Conservation (phyloP, 805 yeast species). For the Myxozyma mucilagina region DNA sequence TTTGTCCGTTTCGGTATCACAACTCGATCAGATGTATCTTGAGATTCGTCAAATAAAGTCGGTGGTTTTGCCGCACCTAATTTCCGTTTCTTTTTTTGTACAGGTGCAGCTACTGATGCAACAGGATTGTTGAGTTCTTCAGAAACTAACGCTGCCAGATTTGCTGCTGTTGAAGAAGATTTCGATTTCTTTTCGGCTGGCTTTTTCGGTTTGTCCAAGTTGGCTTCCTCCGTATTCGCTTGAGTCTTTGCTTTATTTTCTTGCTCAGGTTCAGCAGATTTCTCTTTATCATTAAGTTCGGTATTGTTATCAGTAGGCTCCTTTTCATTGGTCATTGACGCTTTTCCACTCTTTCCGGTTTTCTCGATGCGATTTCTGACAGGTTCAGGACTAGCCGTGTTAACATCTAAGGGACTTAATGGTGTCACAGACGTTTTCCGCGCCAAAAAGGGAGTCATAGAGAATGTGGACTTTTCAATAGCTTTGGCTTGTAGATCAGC, state of each 20-base stretch:
- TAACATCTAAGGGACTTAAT: slow-evolving; percentile 17
- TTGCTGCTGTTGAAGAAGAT: slow-evolving; percentile 6
- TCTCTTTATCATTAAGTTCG: background rate
- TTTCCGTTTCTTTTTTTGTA: slow-evolving; percentile 24
- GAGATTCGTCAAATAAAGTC: slow-evolving; percentile 18
- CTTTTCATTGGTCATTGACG: background rate
- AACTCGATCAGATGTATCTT: slow-evolving; percentile 1
- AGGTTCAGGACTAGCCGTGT: background rate
- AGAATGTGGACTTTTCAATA: slow-evolving; percentile 24
- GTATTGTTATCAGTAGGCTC: background rate
- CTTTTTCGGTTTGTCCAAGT: background rate
- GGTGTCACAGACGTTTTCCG: slow-evolving; percentile 10
- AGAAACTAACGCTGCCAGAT: slow-evolving; percentile 19
- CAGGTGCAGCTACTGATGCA: background rate
- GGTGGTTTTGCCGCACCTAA: slow-evolving; percentile 11
- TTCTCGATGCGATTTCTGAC: background rate
- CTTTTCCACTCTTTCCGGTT: background rate
- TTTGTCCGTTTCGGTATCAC: background rate
- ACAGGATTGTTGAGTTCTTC: slow-evolving; percentile 13
- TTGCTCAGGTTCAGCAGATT: background rate
- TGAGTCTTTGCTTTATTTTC: background rate
- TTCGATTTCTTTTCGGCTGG: background rate
- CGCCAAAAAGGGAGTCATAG: slow-evolving; percentile 28
- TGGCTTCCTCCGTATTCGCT: too few species aligned
- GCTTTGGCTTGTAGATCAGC: slow-evolving; percentile 1